Evolutionary conservation across 768 basidiomycete genomes (phyloP).

Genomic region (Mrakia frigida): DNA sequence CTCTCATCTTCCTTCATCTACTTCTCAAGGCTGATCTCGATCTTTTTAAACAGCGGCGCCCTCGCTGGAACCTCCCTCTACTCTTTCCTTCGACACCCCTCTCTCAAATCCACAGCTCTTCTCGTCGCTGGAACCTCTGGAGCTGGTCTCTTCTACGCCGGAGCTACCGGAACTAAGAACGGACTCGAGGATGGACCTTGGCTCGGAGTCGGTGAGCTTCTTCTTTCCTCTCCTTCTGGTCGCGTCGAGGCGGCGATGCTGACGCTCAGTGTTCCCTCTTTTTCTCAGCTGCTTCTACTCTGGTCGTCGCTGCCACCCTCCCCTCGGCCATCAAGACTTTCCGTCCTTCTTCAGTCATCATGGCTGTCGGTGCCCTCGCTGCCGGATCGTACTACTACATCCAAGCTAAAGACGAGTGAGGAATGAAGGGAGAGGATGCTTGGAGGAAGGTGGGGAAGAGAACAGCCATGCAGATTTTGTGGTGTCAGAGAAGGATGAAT

Average conservation of each 20-base stretch:
- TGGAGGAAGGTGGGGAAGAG: neutral
- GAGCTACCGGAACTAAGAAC: neutral
- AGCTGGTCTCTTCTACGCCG: neutral
- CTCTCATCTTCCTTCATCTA: neutral
- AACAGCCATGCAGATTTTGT: neutral
- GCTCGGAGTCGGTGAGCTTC: neutral
- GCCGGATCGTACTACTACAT: neutral
- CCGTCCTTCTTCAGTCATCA: neutral
- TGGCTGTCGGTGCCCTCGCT: neutral
- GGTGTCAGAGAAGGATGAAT: neutral
- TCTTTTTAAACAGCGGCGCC: neutral
- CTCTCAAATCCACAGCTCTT: neutral
- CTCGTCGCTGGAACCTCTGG: constrained; percentile 15
- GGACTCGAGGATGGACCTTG: constrained; percentile 6
- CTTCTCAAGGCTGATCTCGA: neutral
- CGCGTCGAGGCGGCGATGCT: neutral
- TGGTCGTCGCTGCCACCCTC: constrained; percentile 6
- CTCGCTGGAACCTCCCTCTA: neutral
- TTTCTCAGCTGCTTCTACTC: neutral
- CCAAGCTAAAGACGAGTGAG: neutral
- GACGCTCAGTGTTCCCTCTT: neutral
- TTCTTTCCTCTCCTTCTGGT: neutral
- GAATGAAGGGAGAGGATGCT: neutral
- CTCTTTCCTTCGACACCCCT: constrained; percentile 8
- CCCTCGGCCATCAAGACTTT: neutral